Evolutionary conservation across 2,329 filamentous ascomycete genomes (phyloP).

Genomic region (Dactylellina cionopaga): DNA sequence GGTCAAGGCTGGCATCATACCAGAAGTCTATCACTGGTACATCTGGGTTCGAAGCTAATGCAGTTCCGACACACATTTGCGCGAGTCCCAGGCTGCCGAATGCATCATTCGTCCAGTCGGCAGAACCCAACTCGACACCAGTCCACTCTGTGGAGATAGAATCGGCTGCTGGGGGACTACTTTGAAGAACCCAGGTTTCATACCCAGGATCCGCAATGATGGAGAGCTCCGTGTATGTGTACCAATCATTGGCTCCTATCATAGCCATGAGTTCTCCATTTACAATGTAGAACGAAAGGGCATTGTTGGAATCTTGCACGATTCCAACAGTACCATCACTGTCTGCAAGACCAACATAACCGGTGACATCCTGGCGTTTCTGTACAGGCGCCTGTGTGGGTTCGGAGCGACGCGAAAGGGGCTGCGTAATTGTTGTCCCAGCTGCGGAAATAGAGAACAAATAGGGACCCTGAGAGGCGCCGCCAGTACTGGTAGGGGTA

Average conservation of each 20-base stretch:
- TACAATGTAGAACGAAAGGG: constrained; percentile 30
- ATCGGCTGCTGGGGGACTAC: constrained; percentile 2
- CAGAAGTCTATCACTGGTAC: constrained; percentile 31
- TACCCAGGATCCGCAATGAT: constrained; percentile 35
- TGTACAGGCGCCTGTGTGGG: neutral
- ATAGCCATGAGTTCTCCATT: constrained; percentile 34
- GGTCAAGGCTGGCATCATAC: constrained; percentile 29
- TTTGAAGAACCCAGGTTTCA: constrained; percentile 40
- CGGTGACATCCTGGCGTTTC: constrained; percentile 17
- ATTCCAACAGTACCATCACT: constrained; percentile 33
- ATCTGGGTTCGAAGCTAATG: constrained; percentile 1
- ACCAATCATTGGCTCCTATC: constrained; percentile 16
- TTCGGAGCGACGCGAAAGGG: neutral
- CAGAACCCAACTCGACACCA: constrained; percentile 17
- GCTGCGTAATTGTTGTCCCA: constrained; percentile 16
- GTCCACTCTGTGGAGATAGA: constrained; percentile 43
- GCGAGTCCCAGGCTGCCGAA: constrained; percentile 9
- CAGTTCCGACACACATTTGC: constrained; percentile 9
- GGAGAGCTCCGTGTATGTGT: constrained; percentile 35
- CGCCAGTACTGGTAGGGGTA: too few species aligned
- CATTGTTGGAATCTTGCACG: neutral
- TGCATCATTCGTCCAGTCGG: constrained; percentile 33
- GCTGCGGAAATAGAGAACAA: constrained; percentile 8
- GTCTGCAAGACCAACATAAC: constrained; percentile 39
- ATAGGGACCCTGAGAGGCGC: constrained; percentile 31